A percentile compares a stretch with the other conserved stretches of the same genome.
Conservation (phyloP, 257 asterid species). For the Solanum tarapatanum region DNA sequence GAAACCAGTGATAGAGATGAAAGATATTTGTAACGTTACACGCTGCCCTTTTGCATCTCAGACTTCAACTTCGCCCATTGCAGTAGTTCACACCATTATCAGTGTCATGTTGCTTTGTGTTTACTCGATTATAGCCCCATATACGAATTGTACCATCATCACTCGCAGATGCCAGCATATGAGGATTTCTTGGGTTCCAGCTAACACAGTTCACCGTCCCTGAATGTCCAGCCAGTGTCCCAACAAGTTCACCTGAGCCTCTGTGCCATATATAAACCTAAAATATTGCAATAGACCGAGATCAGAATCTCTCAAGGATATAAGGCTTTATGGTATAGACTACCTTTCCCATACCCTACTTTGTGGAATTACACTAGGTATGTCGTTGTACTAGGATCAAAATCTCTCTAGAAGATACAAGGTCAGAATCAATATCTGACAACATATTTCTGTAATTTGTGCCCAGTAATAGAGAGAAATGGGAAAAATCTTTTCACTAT, state of each 20-base stretch:
- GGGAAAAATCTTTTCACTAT: neutral
- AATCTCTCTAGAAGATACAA: neutral
- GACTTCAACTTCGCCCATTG: constrained; percentile 56
- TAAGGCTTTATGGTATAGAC: neutral
- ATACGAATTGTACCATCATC: constrained; percentile 77
- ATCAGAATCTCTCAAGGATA: neutral
- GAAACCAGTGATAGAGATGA: constrained; percentile 25
- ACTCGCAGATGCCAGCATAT: constrained; percentile 87
- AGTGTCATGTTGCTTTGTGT: constrained; percentile 16
- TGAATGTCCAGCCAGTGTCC: constrained; percentile 55
- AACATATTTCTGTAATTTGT: neutral
- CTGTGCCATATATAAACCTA: constrained; percentile 88
- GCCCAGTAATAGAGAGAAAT: neutral
- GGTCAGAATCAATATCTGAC: neutral
- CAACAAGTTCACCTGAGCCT: constrained; percentile 51
- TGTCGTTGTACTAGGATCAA: neutral
- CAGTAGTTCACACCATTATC: constrained; percentile 56
- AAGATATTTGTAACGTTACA: neutral
- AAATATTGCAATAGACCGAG: neutral
- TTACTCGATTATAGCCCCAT: constrained; percentile 68
- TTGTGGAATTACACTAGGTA: neutral
- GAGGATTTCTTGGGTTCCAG: constrained; percentile 81
- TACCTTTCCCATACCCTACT: neutral
- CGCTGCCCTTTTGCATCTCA: constrained; percentile 3
- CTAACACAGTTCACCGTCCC: constrained; percentile 82